Conservation (phyloP, 768 basidiomycete genomes). For the Phanerodontia chrysosporium region DNA sequence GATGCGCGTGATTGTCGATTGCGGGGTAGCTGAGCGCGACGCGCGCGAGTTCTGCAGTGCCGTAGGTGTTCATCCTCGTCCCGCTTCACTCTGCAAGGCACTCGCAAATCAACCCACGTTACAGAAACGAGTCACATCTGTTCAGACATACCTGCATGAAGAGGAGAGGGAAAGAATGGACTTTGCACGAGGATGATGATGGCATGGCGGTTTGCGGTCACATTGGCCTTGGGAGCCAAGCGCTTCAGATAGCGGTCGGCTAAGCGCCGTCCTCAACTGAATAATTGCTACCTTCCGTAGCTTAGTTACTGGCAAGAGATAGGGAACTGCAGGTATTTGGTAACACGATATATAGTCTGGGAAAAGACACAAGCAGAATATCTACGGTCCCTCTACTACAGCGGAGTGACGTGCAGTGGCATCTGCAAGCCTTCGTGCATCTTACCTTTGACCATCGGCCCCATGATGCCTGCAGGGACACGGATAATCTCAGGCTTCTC, state of each 20-base stretch:
- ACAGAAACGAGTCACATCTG: background rate
- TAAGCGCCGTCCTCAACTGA: no score
- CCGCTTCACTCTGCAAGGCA: background rate
- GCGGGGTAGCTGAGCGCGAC: slow-evolving; percentile 39
- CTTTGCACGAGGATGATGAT: background rate
- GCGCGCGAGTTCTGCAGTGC: slow-evolving; percentile 5
- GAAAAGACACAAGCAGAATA: no score
- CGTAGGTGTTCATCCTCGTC: slow-evolving; percentile 2
- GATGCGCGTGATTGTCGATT: slow-evolving; percentile 81
- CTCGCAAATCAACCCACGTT: background rate
- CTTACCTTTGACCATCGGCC: slow-evolving; percentile 30
- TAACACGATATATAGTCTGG: no score
- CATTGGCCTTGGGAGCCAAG: background rate
- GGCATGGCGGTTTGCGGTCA: background rate
- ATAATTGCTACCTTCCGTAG: no score
- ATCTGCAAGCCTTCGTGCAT: slow-evolving; percentile 27
- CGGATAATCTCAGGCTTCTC: slow-evolving; percentile 28
- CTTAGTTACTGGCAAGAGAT: no score
- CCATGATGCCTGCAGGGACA: slow-evolving; percentile 28
- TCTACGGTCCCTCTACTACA: no score
- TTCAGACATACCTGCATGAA: background rate
- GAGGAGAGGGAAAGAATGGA: background rate
- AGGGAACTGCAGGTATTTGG: no score
- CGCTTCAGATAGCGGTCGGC: background rate
- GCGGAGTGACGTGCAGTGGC: slow-evolving; percentile 28